Conservation (phyloP, 2,329 filamentous ascomycete genomes). For the Cladophialophora exuberans region DNA sequence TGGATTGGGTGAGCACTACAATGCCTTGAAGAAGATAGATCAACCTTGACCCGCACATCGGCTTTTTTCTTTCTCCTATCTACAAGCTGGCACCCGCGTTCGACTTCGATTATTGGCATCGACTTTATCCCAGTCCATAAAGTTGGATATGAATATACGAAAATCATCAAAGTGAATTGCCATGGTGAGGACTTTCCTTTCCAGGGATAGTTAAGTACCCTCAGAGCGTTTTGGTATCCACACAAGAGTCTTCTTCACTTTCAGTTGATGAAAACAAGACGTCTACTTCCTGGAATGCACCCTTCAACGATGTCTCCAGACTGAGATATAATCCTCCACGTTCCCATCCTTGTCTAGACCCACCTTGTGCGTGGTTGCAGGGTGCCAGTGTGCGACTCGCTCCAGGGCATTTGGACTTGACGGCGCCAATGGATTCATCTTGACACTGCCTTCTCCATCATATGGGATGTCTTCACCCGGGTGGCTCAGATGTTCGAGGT, state of each 20-base stretch:
- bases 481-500: slow-evolving; percentile 69
- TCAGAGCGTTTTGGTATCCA: too few relatives aligned
- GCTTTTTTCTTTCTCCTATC: too few relatives aligned
- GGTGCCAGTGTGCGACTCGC: slow-evolving; percentile 59
- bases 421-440: slow-evolving; percentile 51
- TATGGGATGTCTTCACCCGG: slow-evolving; percentile 72
- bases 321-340: slow-evolving; percentile 47
- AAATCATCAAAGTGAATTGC: too few relatives aligned
- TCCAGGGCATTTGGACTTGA: slow-evolving; percentile 45
- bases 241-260: too few relatives aligned
- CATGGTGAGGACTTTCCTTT: too few relatives aligned
- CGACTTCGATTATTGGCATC: neutral
- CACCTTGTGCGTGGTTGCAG: slow-evolving; percentile 59
- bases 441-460: slow-evolving; percentile 56
- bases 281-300: neutral
- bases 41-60: slow-evolving; percentile 3
- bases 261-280: too few relatives aligned
- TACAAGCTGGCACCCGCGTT: too few relatives aligned
- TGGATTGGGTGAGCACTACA: slow-evolving; percentile 95
- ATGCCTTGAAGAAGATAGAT: slow-evolving; percentile 67
- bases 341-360: slow-evolving; percentile 51
- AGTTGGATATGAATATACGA: too few relatives aligned
- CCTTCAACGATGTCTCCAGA: slow-evolving; percentile 45
- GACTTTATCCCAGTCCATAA: too few relatives aligned
- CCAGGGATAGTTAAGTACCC: too few relatives aligned